Evolutionary conservation across 176 grass and related monocot species (phyloP).

Genomic region (Paspalum vaginatum): DNA sequence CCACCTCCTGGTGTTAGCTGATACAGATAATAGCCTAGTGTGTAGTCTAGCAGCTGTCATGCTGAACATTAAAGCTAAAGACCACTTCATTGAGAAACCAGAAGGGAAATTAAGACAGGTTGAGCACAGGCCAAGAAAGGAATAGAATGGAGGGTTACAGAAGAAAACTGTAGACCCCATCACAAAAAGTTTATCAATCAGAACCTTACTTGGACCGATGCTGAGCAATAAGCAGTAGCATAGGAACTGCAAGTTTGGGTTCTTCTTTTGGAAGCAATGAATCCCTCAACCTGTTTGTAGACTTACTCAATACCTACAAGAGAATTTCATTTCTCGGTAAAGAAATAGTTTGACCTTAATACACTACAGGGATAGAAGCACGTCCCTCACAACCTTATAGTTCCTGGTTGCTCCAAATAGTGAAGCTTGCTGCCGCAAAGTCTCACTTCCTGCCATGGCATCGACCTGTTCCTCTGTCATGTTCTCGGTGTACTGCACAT

Average conservation of each 20-base stretch:
- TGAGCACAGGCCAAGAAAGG: not conserved
- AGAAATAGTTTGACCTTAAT: not conserved
- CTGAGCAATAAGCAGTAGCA: slow-evolving; percentile 96
- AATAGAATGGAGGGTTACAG: not conserved
- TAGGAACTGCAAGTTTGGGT: slow-evolving; percentile 91
- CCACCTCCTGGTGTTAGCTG: not conserved
- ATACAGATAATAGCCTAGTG: slow-evolving; percentile 1
- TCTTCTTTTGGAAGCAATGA: slow-evolving; percentile 88
- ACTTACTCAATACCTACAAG: slow-evolving; percentile 87
- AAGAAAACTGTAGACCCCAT: not conserved
- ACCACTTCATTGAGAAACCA: slow-evolving; percentile 9
- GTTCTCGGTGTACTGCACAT: slow-evolving; percentile 97
- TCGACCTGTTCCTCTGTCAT: slow-evolving; percentile 98
- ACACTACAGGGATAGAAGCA: slow-evolving; percentile 31
- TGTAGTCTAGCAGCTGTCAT: not conserved
- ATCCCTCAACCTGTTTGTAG: slow-evolving; percentile 86
- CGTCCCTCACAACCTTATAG: slow-evolving; percentile 69
- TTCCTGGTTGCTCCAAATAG: slow-evolving; percentile 80
- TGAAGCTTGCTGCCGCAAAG: slow-evolving; percentile 83
- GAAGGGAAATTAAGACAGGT: slow-evolving; percentile 5
- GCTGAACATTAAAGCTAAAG: slow-evolving; percentile 18
- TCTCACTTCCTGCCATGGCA: slow-evolving; percentile 96
- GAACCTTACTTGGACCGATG: slow-evolving; percentile 85
- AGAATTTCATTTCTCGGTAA: not conserved
- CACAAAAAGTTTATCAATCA: not conserved